These are phyloP conservation scores for Scheffersomyces lignosus DNA, from an alignment of 805 yeast genomes.

Conservation along the genomic window DNA sequence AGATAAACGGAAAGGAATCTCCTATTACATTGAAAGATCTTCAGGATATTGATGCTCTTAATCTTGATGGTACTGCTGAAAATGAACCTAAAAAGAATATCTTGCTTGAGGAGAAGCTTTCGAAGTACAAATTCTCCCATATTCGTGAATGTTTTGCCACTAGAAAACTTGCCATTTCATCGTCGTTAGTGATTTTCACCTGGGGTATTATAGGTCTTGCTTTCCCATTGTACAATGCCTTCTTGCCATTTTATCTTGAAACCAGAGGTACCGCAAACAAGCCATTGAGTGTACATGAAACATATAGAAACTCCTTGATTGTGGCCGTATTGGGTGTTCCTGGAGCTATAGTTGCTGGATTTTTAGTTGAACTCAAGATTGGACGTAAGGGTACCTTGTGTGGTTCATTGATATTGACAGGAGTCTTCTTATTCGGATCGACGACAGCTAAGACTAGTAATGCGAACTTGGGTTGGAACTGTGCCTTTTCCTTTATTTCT, in stretches of 20 bases:
- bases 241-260: conserved; percentile 52
- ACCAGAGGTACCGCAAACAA: conserved; percentile 33
- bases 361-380: conserved; percentile 32
- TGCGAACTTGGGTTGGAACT: conserved; percentile 48
- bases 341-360: conserved; percentile 34
- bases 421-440: conserved; percentile 60
- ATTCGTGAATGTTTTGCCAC: conserved; percentile 48
- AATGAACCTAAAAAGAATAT: conserved; percentile 14
- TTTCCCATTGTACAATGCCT: conserved; percentile 57
- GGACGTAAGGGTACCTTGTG: conserved; percentile 61
- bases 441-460: conserved; percentile 58
- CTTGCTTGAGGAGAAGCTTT: conserved; percentile 23
- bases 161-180: conserved; percentile 43
- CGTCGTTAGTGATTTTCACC: conserved; percentile 40
- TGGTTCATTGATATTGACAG: conserved; percentile 52
- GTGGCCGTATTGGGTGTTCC: conserved; percentile 34
- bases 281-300: conserved; percentile 29
- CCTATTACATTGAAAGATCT: conserved; percentile 49
- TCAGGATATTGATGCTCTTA: conserved; percentile 39
- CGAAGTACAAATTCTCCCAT: conserved; percentile 34
- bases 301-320: conserved; percentile 33
- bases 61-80: conserved; percentile 15
- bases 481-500: conserved; percentile 46
- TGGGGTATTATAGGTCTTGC: conserved; percentile 62
- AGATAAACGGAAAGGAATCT: conserved; percentile 40